Conservation (phyloP, 306 rosid genomes). For the Herpetospermum pedunculosum region DNA sequence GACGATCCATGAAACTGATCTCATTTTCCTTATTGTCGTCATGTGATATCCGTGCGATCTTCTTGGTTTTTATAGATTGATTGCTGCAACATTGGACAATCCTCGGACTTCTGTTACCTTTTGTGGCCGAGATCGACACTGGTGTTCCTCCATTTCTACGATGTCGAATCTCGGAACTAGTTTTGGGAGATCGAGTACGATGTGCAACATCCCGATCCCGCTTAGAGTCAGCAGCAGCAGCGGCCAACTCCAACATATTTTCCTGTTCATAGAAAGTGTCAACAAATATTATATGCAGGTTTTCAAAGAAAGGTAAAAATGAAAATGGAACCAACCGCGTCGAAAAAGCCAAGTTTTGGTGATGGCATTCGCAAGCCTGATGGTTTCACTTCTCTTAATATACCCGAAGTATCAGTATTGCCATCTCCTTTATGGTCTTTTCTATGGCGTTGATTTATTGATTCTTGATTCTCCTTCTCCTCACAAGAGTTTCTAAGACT, state of each 20-base stretch:
- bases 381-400: constrained; percentile 20
- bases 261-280: constrained; percentile 19
- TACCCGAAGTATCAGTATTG: constrained; percentile 7
- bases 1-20: not conserved
- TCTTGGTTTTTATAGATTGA: not conserved
- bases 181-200: not conserved
- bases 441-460: not conserved
- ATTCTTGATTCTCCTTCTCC: not conserved
- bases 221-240: not conserved
- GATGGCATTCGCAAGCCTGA: constrained; percentile 42
- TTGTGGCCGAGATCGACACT: not conserved
- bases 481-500: constrained; percentile 6
- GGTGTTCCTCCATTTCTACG: not conserved
- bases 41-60: not conserved
- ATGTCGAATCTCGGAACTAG: not conserved
- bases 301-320: not conserved
- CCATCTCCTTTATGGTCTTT: not conserved
- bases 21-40: constrained; percentile 20
- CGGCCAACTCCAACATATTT: not conserved
- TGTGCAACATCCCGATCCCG: not conserved
- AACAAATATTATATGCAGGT: not conserved
- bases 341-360: constrained; percentile 38
- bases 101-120: not conserved
- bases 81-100: not conserved
- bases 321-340: constrained; percentile 30